Evolutionary conservation across 495 filamentous ascomycete genomes (phyloP), one percentile per base, ranked within the genome.

Genomic region (Annulohypoxylon bovei): DNA sequence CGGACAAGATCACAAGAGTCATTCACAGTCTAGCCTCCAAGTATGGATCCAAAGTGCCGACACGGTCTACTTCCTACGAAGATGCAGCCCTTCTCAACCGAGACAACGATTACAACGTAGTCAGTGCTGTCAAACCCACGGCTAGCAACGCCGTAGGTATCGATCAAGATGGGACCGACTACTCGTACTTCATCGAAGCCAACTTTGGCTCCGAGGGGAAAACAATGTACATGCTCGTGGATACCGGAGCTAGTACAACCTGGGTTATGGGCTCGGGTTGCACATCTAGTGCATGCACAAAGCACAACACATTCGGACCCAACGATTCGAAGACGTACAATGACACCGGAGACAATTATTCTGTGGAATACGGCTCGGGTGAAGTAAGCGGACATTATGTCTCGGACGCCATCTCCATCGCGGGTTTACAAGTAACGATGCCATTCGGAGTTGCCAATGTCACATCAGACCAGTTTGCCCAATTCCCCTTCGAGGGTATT

Each of bases 401-500:
- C 22, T 84, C 79, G 32, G 93, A 97, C 68, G 88, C 77, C 0
- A 61, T 93, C 35, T 80, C 83, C 16, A 80, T 96, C 60, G 92
- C 89, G 0, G 89, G 85, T 20, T 78, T 94, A 57, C 83, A 81
- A 44, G 56, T 91, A 16, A 73, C 81, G 0, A 79, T 93, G 67
- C 79, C 84, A 6, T 92, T 97, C 75, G 93, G 93, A 4, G 70
- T 92, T 65, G 91, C 88, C 14, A 87, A 83, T 39, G 80, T 84
- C 20, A 90, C 90, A 12, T 89, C 89, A 4, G 76, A 87, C 53
- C 87, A 93, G 50, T 95, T 97, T 77, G 65, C 79, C 28, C 84
- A 83, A 67, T 95, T 93, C 71, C 90, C 92, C 16, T 91, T 95
- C 68, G 93, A 97, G 74, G 93, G 93, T n/a, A 95, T 97, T 52